Evolutionary conservation across 768 basidiomycete species (phyloP).

Genomic region (Boletus huronensis): DNA sequence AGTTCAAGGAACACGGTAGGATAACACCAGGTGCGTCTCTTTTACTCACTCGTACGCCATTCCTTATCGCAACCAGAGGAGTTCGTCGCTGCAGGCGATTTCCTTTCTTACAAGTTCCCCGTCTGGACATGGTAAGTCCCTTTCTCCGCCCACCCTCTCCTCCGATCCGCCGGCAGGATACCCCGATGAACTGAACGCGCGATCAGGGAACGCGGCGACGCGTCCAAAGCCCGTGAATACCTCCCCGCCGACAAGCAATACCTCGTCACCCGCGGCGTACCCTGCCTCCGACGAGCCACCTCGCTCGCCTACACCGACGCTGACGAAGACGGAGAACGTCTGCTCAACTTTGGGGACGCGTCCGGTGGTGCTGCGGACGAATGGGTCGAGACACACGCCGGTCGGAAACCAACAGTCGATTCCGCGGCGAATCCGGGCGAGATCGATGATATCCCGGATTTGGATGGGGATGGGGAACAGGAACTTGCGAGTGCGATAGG

Average conservation of each 20-base stretch:
- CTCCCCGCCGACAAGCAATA: constrained; percentile 97
- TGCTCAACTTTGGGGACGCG: constrained; percentile 77
- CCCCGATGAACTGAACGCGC: neutral
- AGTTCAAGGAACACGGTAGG: constrained; percentile 97
- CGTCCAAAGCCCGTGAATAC: constrained; percentile 82
- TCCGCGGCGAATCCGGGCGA: constrained; percentile 55
- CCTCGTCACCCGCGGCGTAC: constrained; percentile 92
- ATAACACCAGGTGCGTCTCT: constrained; percentile 79
- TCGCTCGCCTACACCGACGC: constrained; percentile 92
- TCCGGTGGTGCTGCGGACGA: constrained; percentile 67
- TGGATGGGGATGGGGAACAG: constrained; percentile 67
- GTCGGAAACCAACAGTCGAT: constrained; percentile 53
- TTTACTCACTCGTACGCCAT: neutral
- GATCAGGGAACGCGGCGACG: constrained; percentile 87
- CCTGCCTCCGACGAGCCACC: constrained; percentile 90
- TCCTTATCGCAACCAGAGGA: constrained; percentile 60
- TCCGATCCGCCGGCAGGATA: neutral
- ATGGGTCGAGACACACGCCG: constrained; percentile 98
- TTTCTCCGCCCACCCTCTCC: neutral
- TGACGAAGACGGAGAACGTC: constrained; percentile 93
- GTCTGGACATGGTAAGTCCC: constrained; percentile 89
- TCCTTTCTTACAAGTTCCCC: constrained; percentile 95
- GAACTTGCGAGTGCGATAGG: constrained; percentile 44
- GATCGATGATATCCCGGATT: constrained; percentile 86
- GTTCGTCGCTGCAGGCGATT: constrained; percentile 97